Evolutionary conservation across 1,139 yeast genomes (phyloP).

Genomic region (Geotrichum candidum): DNA sequence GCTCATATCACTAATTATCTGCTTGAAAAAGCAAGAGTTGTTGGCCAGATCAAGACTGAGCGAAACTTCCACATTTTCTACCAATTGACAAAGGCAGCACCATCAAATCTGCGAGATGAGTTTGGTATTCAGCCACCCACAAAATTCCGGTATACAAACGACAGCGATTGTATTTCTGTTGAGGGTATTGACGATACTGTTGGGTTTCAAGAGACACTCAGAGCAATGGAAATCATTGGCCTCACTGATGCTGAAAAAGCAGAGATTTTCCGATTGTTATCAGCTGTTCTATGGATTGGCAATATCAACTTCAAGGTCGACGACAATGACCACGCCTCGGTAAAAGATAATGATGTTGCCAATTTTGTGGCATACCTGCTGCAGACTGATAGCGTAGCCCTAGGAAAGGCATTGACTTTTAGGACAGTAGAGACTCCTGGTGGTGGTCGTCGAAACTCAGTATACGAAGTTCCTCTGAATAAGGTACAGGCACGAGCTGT

Average conservation of each 20-base stretch:
- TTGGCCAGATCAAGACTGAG: slow-evolving; percentile 87
- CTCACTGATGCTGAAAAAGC: slow-evolving; percentile 78
- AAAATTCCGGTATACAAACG: slow-evolving; percentile 80
- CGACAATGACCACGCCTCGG: slow-evolving; percentile 70
- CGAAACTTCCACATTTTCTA: slow-evolving; percentile 96
- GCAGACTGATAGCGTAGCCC: slow-evolving; percentile 65
- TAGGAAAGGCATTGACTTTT: slow-evolving; percentile 66
- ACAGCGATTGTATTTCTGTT: slow-evolving; percentile 78
- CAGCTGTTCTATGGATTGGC: slow-evolving; percentile 91
- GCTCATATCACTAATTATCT: slow-evolving; percentile 94
- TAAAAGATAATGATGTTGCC: slow-evolving; percentile 81
- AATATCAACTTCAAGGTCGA: slow-evolving; percentile 81
- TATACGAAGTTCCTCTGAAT: slow-evolving; percentile 91
- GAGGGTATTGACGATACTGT: slow-evolving; percentile 76
- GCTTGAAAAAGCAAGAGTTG: slow-evolving; percentile 92
- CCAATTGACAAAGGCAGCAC: slow-evolving; percentile 89
- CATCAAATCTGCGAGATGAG: slow-evolving; percentile 71
- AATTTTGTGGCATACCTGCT: slow-evolving; percentile 88
- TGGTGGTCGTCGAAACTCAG: slow-evolving; percentile 85
- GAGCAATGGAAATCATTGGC: slow-evolving; percentile 87
- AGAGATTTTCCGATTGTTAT: slow-evolving; percentile 74
- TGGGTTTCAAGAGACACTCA: slow-evolving; percentile 74
- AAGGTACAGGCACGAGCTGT: slow-evolving; percentile 90
- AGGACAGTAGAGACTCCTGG: slow-evolving; percentile 78
- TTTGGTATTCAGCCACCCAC: slow-evolving; percentile 93